phyloP scores from a whole-genome alignment of 2,329 filamentous ascomycete species.

The Penicillium frequentans region DNA sequence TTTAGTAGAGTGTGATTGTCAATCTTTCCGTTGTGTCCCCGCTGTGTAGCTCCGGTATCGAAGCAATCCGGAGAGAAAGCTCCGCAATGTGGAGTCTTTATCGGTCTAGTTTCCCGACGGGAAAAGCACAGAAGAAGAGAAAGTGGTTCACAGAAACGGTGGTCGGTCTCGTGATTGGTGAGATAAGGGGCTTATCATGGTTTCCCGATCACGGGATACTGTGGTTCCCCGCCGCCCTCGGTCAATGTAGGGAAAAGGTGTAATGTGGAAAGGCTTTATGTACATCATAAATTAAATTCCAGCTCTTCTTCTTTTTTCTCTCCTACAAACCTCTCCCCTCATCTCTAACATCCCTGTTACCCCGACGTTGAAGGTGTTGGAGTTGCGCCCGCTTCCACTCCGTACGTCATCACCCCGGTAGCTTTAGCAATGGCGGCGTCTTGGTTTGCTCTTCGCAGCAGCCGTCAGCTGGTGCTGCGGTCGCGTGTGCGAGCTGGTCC shows the following conservation, averaged over 20 bases:
- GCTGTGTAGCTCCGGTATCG: not conserved
- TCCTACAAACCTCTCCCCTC: not conserved
- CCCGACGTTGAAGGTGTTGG: not conserved
- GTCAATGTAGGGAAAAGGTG: not conserved
- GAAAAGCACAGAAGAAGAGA: constrained; percentile 2
- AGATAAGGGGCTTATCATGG: constrained; percentile 4
- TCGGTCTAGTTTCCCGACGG: constrained; percentile 19
- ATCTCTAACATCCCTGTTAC: not conserved
- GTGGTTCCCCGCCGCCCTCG: not conserved
- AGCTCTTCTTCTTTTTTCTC: not conserved
- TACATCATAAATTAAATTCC: not conserved
- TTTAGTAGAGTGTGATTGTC: not conserved
- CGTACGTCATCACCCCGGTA: constrained; percentile 14
- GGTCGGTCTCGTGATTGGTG: not conserved
- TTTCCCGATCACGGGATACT: not conserved
- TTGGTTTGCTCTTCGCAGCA: constrained; percentile 35
- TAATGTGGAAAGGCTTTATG: not conserved
- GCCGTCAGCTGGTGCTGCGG: constrained; percentile 37
- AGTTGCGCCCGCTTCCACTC: not conserved
- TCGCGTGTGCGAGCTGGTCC: constrained; percentile 28
- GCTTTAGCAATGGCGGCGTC: constrained; percentile 33
- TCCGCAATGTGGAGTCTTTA: constrained; percentile 8
- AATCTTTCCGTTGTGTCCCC: constrained; percentile 3
- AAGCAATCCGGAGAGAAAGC: not conserved
- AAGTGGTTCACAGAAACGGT: not conserved